Evolutionary conservation across 305 asterid species (phyloP).

Genomic region (Fraxinus platypoda): DNA sequence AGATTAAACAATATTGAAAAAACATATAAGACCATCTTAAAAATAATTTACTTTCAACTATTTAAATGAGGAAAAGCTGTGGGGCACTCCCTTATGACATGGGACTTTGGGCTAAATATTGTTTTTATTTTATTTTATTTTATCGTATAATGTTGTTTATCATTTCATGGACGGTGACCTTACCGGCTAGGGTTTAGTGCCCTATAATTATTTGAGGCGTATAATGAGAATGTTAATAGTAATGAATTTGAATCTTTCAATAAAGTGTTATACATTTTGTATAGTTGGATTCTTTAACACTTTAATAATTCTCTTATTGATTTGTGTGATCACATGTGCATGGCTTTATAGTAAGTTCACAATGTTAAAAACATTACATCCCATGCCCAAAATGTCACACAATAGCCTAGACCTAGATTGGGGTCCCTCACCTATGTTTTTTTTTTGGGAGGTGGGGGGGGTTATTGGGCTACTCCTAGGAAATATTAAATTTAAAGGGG

Average conservation of each 20-base stretch:
- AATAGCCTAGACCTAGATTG: background rate
- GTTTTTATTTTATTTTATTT: background rate
- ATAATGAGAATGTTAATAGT: background rate
- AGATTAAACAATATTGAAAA: too few species aligned
- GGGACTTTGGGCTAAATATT: background rate
- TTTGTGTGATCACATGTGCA: constrained; percentile 51
- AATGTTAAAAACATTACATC: background rate
- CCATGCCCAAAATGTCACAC: constrained; percentile 12
- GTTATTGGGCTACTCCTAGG: background rate
- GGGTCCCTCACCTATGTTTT: background rate
- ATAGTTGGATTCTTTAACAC: background rate
- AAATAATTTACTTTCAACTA: background rate
- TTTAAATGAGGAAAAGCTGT: background rate
- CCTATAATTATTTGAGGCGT: background rate
- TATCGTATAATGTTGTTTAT: background rate
- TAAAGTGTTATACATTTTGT: background rate
- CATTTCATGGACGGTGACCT: background rate
- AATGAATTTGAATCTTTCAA: background rate
- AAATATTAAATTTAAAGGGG: background rate
- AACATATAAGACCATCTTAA: background rate
- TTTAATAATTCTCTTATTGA: constrained; percentile 17
- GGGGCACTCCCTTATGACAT: background rate
- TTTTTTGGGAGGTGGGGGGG: too few species aligned
- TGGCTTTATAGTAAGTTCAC: background rate
- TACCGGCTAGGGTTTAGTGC: background rate